phyloP scores from a whole-genome alignment of 2,329 filamentous ascomycete genomes.

The Fusarium caatingaense region DNA sequence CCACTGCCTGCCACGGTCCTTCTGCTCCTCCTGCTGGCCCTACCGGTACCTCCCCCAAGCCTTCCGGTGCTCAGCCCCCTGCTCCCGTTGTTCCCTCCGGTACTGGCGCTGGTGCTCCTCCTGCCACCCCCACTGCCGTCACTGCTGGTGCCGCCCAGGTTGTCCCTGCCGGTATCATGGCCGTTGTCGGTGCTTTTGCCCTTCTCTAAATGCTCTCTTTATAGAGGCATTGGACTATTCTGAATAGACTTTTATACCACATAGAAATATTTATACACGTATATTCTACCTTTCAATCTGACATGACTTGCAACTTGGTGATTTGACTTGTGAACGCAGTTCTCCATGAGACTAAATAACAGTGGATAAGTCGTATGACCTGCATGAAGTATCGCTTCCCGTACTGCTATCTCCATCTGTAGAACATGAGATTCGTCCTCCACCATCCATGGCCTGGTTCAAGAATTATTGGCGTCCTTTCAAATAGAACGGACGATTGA shows the following conservation, averaged over 20 bases:
- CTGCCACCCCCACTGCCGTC: constrained; percentile 20
- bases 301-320: fast-evolving
- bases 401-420: fast-evolving
- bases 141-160: constrained; percentile 38
- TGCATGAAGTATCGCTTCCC: fast-evolving
- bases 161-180: constrained; percentile 37
- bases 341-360: fast-evolving
- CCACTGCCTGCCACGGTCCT: constrained; percentile 13
- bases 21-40: constrained; percentile 15
- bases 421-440: fast-evolving
- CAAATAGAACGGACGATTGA: background rate
- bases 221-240: background rate
- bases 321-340: background rate
- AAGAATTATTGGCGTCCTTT: fast-evolving
- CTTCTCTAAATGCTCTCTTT: constrained; percentile 36
- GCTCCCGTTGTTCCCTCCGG: constrained; percentile 15
- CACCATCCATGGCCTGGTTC: fast-evolving
- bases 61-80: constrained; percentile 32
- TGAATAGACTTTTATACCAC: background rate
- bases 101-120: background rate
- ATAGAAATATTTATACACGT: background rate
- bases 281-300: background rate
- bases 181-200: constrained; percentile 43
- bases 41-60: constrained; percentile 27
- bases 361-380: background rate